Base-by-base conservation (phyloP, 805 yeast genomes). In the Saccharomycopsis synnaedendra region DNA sequence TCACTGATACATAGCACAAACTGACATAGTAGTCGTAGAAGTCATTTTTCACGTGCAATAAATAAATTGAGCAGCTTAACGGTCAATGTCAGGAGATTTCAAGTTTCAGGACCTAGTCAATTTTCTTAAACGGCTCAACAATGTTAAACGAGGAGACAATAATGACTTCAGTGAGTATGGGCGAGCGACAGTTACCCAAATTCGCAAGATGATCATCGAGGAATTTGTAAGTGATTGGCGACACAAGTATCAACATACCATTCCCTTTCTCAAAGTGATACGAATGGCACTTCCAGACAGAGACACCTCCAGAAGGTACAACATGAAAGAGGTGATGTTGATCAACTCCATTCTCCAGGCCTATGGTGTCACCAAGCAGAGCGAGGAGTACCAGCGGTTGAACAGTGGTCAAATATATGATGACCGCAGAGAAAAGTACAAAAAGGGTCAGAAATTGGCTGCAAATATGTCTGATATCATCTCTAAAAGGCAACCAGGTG, bases 261-360 rank as follows among this genome's bases (percentile, higher is more conserved):
- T 37, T 4, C 45, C 44, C 8, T 44, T 88, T 3, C 79, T 72
- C 55, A 89, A 90, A 0, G 81, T 81, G 1, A 67, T 84, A 10
- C 65, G 78, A 33, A 66, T 88, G 43, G 65, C 74, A 1, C 61
- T 82, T 31, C 87, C 94, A 0, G 72, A 77, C 46, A 68, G 76
- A 45, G 95, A 85, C 55, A 65, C 71, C 27, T 63, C 63, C 30
- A 64, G 88, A 39, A 62, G 71, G 39, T 85, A 79, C 60, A n/a
- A n/a, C 36, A 9, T 34, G 36, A 34, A 34, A 34, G 36, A 34
- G 36, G 36, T 34, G 36, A 19, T 19, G 19, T 19, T 19, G 19
- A 19, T 19, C 19, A 19, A 19, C 19, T 19, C 19, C 19, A n/a
- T 34, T 8, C 36, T 34, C 36, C 36, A 34, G n/a, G n/a, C n/a